These are phyloP conservation scores for Tylopilus sp. DNA, from an alignment of 1,284 basidiomycete species.

Conservation along the genomic window DNA sequence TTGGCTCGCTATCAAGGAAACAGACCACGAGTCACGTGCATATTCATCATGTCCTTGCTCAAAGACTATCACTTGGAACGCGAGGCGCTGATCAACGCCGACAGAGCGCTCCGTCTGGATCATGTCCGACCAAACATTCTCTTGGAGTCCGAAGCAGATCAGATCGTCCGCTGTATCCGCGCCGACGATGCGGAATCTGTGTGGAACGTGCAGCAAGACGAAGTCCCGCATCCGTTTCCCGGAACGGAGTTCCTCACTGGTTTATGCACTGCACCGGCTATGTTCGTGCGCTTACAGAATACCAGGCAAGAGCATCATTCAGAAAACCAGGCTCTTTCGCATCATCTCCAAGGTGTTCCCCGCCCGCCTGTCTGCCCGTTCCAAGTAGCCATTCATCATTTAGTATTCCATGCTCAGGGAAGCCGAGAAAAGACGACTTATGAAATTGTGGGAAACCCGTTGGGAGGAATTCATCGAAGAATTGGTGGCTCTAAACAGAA, in stretches of 20 bases:
- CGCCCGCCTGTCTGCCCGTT: background rate
- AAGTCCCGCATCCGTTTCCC: conserved; percentile 59
- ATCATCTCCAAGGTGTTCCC: conserved; percentile 52
- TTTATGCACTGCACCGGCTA: conserved; percentile 18
- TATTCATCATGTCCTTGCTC: conserved; percentile 22
- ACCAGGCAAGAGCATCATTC: conserved; percentile 53
- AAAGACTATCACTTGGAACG: conserved; percentile 42
- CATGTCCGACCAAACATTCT: conserved; percentile 30
- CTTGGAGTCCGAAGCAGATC: conserved; percentile 51
- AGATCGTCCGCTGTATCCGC: conserved; percentile 51
- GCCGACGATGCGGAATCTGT: conserved; percentile 50
- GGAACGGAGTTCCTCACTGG: conserved; percentile 77
- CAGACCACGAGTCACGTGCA: conserved; percentile 17
- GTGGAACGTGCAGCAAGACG: conserved; percentile 54
- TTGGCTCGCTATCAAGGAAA: no score
- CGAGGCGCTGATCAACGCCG: conserved; percentile 46
- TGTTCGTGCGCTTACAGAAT: background rate
- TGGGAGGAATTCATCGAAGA: conserved; percentile 52
- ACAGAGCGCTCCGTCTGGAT: conserved; percentile 47
- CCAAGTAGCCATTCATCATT: background rate
- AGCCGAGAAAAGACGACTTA: conserved; percentile 46
- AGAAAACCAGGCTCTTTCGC: conserved; percentile 54
- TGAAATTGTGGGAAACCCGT: conserved; percentile 46
- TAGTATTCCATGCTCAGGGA: conserved; percentile 53
- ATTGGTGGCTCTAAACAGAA: conserved; percentile 25